phyloP scores from a whole-genome alignment of 345 rosid genomes.

The Cardamine resedifolia region DNA sequence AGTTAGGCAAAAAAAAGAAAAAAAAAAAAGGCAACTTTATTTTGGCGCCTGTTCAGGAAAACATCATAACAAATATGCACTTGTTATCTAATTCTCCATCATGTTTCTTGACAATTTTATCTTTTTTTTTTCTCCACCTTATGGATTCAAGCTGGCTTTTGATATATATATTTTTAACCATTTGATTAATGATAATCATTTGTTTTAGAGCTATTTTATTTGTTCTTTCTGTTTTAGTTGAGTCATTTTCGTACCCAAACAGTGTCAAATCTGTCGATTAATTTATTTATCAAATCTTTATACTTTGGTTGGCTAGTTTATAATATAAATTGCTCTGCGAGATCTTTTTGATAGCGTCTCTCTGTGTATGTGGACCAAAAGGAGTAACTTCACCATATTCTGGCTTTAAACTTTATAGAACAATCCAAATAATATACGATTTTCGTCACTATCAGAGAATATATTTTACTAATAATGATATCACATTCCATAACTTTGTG shows the following conservation, averaged over 20 bases:
- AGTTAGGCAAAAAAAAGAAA: constrained; percentile 18
- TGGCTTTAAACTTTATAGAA: constrained; percentile 31
- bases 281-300: constrained; percentile 4
- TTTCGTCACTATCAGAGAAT: constrained; percentile 4
- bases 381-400: constrained; percentile 33
- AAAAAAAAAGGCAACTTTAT: constrained; percentile 21
- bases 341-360: constrained; percentile 31
- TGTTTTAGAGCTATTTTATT: neutral
- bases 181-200: constrained; percentile 23
- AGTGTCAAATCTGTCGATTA: constrained; percentile 25
- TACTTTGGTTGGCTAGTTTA: constrained; percentile 25
- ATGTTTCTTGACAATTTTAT: constrained; percentile 34
- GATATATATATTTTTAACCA: neutral
- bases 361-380: constrained; percentile 36
- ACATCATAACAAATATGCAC: constrained; percentile 34
- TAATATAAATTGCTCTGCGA: constrained; percentile 11
- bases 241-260: constrained; percentile 33
- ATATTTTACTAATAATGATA: neutral
- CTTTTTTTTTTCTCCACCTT: neutral
- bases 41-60: constrained; percentile 22
- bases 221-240: constrained; percentile 20
- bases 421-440: constrained; percentile 9
- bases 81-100: constrained; percentile 35
- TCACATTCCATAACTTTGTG: constrained; percentile 28
- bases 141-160: constrained; percentile 38